A percentile compares a stretch with the other conserved stretches of the same genome.
Evolutionary conservation across 805 yeast genomes (phyloP).

Genomic region (Teunomyces stri): DNA sequence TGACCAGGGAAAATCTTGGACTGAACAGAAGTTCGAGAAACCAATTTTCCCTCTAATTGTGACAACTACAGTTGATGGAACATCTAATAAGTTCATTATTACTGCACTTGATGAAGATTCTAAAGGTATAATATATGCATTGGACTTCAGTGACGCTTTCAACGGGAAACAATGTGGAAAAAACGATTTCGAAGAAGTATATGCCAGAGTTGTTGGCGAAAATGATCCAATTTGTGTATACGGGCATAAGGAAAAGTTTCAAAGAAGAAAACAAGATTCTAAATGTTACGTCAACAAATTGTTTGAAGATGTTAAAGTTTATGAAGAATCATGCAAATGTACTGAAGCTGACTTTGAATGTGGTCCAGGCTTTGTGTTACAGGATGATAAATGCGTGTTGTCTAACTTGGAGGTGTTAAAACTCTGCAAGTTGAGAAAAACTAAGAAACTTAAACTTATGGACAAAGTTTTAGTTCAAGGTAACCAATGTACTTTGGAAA

Average conservation of each 20-base stretch:
- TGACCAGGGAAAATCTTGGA: constrained; percentile 75
- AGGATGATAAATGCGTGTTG: constrained; percentile 19
- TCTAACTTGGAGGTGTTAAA: constrained; percentile 15
- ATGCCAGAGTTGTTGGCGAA: constrained; percentile 43
- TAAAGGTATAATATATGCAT: constrained; percentile 26
- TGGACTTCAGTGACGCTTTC: constrained; percentile 62
- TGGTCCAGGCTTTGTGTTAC: constrained; percentile 42
- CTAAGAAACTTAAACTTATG: constrained; percentile 24
- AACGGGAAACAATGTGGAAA: constrained; percentile 42
- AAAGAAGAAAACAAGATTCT: constrained; percentile 62
- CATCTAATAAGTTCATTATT: constrained; percentile 57
- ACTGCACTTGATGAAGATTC: constrained; percentile 35
- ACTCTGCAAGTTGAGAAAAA: constrained; percentile 21
- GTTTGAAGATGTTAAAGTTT: constrained; percentile 44
- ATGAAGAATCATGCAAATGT: constrained; percentile 64
- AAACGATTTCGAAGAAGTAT: constrained; percentile 64
- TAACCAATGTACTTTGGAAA: constrained; percentile 38
- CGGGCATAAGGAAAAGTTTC: constrained; percentile 65
- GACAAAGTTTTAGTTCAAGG: constrained; percentile 46
- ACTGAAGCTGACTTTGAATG: constrained; percentile 70
- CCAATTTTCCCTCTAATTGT: constrained; percentile 41
- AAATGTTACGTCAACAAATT: constrained; percentile 57
- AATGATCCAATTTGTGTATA: constrained; percentile 52
- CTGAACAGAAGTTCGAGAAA: constrained; percentile 44
- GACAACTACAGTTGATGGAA: constrained; percentile 67